phyloP scores from a whole-genome alignment of 495 filamentous ascomycete genomes.

The Talaromyces borbonicus region DNA sequence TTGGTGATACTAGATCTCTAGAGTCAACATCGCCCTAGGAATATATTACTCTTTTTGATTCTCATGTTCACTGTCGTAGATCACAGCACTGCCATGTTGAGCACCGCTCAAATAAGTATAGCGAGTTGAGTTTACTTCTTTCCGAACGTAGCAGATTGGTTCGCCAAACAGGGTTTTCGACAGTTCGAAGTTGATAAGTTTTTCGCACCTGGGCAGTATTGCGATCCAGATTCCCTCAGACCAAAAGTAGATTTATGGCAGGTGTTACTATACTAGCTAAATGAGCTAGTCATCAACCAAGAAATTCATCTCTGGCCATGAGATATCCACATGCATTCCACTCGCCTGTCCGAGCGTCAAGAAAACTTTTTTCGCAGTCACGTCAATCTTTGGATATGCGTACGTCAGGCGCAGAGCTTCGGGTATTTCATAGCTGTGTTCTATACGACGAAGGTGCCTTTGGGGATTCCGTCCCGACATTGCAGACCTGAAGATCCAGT shows the following conservation, averaged over 20 bases:
- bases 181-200: no score
- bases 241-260: neutral
- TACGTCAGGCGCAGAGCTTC: conserved; percentile 9
- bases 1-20: conserved; percentile 1
- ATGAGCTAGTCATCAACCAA: conserved; percentile 8
- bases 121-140: no score
- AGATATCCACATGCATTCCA: conserved; percentile 7
- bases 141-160: no score
- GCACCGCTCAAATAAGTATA: no score
- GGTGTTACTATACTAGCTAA: no score
- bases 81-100: no score
- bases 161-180: no score
- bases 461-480: neutral
- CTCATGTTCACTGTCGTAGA: no score
- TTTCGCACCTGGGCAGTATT: no score
- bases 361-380: conserved; percentile 4
- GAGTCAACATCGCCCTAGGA: neutral
- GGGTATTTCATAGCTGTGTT: conserved; percentile 7
- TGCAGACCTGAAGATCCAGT: neutral
- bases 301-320: conserved; percentile 8
- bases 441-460: neutral
- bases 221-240: no score
- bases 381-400: conserved; percentile 11
- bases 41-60: neutral
- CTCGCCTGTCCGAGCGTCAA: conserved; percentile 10